A percentile compares a stretch with the other conserved stretches of the same genome.
These are phyloP conservation scores for Suillus subalutaceus DNA, from an alignment of 768 basidiomycete genomes.

Conservation along the genomic window DNA sequence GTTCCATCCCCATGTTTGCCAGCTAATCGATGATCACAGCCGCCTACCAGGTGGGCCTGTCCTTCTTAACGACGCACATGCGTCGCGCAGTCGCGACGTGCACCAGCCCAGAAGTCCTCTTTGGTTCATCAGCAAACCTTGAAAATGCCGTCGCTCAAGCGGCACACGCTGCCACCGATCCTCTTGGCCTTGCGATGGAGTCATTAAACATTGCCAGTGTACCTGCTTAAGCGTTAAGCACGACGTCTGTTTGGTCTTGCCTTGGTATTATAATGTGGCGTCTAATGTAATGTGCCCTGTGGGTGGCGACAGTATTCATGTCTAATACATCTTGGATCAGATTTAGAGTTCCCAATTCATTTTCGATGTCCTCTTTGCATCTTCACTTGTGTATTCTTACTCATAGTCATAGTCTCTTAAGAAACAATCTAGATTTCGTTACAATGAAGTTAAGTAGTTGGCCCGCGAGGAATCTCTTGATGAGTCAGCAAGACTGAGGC, in stretches of 20 bases:
- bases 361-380: neutral
- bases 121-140: slow-evolving; percentile 49
- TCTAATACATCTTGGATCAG: slow-evolving; percentile 4
- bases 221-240: slow-evolving; percentile 24
- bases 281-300: slow-evolving; percentile 8
- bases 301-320: neutral
- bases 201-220: slow-evolving; percentile 34
- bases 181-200: slow-evolving; percentile 69
- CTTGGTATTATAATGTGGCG: slow-evolving; percentile 4
- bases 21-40: slow-evolving; percentile 46
- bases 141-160: slow-evolving; percentile 38
- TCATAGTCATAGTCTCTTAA: neutral
- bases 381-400: slow-evolving; percentile 7
- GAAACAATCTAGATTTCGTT: too few relatives aligned
- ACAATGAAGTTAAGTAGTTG: too few relatives aligned
- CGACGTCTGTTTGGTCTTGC: neutral
- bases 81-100: slow-evolving; percentile 94
- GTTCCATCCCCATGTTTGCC: neutral
- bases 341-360: slow-evolving; percentile 2
- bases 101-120: slow-evolving; percentile 91
- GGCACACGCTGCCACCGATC: slow-evolving; percentile 47
- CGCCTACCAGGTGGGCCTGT: slow-evolving; percentile 95
- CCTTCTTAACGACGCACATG: slow-evolving; percentile 93
- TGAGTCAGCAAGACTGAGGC: slow-evolving; percentile 10
- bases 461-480: neutral